Base-by-base conservation (phyloP, 1,284 basidiomycete species). In the Boletus smithii region DNA sequence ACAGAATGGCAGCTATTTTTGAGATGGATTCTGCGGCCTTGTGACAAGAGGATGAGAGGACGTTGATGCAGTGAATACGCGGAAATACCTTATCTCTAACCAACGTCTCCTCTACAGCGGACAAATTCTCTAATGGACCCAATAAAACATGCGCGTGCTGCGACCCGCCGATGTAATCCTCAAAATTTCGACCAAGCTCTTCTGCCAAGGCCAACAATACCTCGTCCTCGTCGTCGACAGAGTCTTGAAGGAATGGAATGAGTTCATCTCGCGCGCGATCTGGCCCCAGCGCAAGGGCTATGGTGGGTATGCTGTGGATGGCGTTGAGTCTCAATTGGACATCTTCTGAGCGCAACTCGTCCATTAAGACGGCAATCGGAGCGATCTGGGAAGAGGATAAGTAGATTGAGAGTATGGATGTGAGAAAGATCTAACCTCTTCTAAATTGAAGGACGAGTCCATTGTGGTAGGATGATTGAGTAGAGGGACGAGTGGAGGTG, bases 221-320 rank as follows among this genome's bases (percentile, higher is more conserved):
- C 67, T 99, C 97, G 68, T 99, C 97, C 72, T 99, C 97, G 65
- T 99, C 97, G 69, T 99, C 97, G 58, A 99, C 85, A 30, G 94
- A 97, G 65, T 99, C 95, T 73, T 94, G 89, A 49, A 99, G 80
- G 75, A 99, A 99, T 1, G 95, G 92, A 56, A 99, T 84, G 55
- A 99, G 82, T 69, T 99, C 97, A 52, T 95, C 91, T 54, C 97
- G 85, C 29, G 95, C 90, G 55, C 97, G 88, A 75, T 97, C 90
- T 26, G 94, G 87, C 11, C 97, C 97, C 42, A 99, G 81, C 32
- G 97, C 97, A 53, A 99, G 82, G 3, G 97, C 97, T 71, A 99
- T 99, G 46, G 97, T 99, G 52, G 94, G 95, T 65, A 99, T 83
- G 69, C 95, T 92, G 72, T 97, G 93, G 60, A 99, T 97, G 52